phyloP scores from a whole-genome alignment of 139 green algal species.

The Zygnema circumcarinatum region DNA sequence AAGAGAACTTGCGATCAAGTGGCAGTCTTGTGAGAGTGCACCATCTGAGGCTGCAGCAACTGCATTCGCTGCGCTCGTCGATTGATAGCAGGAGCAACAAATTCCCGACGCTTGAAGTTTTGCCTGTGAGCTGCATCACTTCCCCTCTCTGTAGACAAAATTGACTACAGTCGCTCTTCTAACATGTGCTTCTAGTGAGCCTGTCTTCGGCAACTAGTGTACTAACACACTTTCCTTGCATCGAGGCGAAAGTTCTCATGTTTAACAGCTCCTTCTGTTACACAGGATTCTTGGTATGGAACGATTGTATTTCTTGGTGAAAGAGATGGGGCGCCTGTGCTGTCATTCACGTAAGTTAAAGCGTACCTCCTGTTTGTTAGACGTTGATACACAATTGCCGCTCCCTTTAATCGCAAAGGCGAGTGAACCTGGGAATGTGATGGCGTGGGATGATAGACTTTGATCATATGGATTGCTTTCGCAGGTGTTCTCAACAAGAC shows the following conservation, averaged over 20 bases:
- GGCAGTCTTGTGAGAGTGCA: too few species aligned
- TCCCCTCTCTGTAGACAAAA: background rate
- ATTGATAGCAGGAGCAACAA: background rate
- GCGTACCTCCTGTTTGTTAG: background rate
- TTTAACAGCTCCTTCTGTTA: too few species aligned
- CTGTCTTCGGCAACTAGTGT: too few species aligned
- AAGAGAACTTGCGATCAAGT: slow-evolving; percentile 46
- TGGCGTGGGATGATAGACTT: too few species aligned
- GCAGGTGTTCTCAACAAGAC: slow-evolving; percentile 20
- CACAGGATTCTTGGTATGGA: slow-evolving; percentile 28
- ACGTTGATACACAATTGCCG: background rate
- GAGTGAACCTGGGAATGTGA: too few species aligned
- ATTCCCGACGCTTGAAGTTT: background rate
- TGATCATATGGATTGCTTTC: too few species aligned
- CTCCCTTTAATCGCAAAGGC: background rate
- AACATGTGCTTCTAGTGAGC: too few species aligned
- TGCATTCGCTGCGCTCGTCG: background rate
- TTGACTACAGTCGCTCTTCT: too few species aligned
- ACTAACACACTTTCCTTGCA: too few species aligned
- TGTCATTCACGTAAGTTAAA: slow-evolving; percentile 32
- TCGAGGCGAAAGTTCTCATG: too few species aligned
- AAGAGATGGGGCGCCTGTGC: slow-evolving; percentile 17
- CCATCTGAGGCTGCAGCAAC: background rate
- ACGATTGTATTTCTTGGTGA: slow-evolving; percentile 21
- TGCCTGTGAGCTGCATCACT: background rate